Conservation (phyloP, 352 stramenopile species). For the Aphanomyces invadans region DNA sequence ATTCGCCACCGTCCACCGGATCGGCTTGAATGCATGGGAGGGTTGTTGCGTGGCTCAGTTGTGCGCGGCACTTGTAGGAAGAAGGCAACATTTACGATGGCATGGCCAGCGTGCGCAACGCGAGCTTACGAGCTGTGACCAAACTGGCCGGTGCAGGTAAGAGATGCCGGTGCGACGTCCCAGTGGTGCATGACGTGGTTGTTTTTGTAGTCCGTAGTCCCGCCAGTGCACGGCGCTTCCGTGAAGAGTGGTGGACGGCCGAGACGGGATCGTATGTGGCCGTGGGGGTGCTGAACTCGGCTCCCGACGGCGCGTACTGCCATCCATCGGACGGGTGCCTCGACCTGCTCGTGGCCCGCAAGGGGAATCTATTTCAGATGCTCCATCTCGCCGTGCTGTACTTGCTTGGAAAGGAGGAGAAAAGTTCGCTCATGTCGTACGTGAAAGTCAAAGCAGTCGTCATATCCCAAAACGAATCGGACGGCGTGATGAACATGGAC, state of each 20-base stretch:
- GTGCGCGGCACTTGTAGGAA: too few species aligned
- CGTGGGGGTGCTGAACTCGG: conserved; percentile 61
- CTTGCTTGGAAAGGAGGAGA: conserved; percentile 60
- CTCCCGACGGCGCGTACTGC: conserved; percentile 57
- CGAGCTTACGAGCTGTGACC: background rate
- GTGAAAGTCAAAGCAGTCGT: conserved; percentile 71
- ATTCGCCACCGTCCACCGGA: conserved; percentile 11
- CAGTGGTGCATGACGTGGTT: too few species aligned
- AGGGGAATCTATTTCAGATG: conserved; percentile 40
- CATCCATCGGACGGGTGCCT: conserved; percentile 73
- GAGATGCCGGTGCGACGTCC: too few species aligned
- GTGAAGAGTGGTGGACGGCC: conserved; percentile 50
- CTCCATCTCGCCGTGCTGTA: conserved; percentile 53
- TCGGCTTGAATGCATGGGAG: too few species aligned
- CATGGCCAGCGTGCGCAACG: conserved; percentile 33
- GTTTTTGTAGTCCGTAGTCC: conserved; percentile 48
- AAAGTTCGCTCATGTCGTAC: conserved; percentile 65
- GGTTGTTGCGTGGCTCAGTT: too few species aligned
- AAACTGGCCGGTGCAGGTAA: conserved; percentile 22
- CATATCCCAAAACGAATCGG: conserved; percentile 49
- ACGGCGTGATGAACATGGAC: conserved; percentile 77
- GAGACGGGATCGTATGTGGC: conserved; percentile 58
- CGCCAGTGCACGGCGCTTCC: conserved; percentile 52
- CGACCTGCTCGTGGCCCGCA: conserved; percentile 68
- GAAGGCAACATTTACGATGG: conserved; percentile 70